Conservation (phyloP, 345 rosid genomes). For the Camelina hispida region DNA sequence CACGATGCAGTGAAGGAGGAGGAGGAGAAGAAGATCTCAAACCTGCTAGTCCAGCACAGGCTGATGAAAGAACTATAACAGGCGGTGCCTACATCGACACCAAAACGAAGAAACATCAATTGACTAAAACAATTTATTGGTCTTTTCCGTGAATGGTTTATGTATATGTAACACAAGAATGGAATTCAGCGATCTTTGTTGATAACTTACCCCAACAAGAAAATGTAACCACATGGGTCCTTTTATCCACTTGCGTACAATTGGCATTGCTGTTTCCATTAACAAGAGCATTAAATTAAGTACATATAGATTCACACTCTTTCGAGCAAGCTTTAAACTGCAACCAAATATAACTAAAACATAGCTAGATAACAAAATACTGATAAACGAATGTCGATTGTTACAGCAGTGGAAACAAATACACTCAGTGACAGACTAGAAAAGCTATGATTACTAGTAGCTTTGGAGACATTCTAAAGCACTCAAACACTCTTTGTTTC, state of each 20-base stretch:
- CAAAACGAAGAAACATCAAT: not conserved
- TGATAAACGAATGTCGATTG: not conserved
- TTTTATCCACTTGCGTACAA: conserved; percentile 73
- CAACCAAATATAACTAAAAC: conserved; percentile 10
- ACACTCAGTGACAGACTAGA: not conserved
- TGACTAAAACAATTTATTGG: not conserved
- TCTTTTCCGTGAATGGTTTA: not conserved
- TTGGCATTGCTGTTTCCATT: conserved; percentile 72
- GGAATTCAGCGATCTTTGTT: not conserved
- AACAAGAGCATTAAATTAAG: not conserved
- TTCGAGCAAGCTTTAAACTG: conserved; percentile 15
- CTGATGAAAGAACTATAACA: conserved; percentile 88
- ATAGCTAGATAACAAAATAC: not conserved
- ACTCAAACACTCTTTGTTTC: not conserved
- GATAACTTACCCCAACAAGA: conserved; percentile 80
- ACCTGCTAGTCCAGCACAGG: conserved; percentile 94
- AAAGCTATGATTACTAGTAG: not conserved
- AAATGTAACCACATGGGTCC: conserved; percentile 98
- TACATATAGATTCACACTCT: not conserved
- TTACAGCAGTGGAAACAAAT: conserved; percentile 8
- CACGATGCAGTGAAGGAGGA: not conserved
- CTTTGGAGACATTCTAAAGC: not conserved
- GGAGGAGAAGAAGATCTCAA: conserved; percentile 22
- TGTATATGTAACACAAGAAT: conserved; percentile 11
- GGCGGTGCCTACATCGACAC: conserved; percentile 80